phyloP scores from a whole-genome alignment of 345 rosid species.

The Salix dunnii region DNA sequence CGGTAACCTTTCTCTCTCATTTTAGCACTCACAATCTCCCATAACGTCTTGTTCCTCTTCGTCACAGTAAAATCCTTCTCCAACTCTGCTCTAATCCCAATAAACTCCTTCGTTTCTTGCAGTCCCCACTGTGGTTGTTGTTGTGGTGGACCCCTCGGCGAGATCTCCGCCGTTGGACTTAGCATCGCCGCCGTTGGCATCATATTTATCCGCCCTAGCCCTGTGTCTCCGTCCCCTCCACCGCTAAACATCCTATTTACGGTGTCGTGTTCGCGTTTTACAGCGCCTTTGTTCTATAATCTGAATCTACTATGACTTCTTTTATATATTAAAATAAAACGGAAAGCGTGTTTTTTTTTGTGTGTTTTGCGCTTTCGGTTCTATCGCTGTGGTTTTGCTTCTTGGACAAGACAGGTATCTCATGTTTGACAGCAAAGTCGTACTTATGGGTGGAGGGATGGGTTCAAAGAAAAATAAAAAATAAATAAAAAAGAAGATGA shows the following conservation, averaged over 20 bases:
- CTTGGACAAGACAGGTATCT: not conserved
- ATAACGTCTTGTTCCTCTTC: slow-evolving; percentile 48
- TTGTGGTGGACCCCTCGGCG: not conserved
- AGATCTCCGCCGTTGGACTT: slow-evolving; percentile 5
- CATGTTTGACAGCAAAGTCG: not conserved
- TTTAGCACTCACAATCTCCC: slow-evolving; percentile 45
- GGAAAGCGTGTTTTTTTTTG: not conserved
- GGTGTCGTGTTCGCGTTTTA: not conserved
- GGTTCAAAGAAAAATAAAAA: no score
- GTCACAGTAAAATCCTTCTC: slow-evolving; percentile 47
- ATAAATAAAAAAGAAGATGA: no score
- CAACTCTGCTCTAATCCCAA: slow-evolving; percentile 41
- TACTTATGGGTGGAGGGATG: no score
- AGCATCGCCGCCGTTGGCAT: slow-evolving; percentile 14
- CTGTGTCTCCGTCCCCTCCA: not conserved
- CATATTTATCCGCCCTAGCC: slow-evolving; percentile 15
- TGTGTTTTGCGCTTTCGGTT: not conserved
- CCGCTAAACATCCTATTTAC: not conserved
- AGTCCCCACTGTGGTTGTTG: slow-evolving; percentile 45
- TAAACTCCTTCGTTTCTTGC: slow-evolving; percentile 52
- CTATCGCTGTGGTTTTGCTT: not conserved
- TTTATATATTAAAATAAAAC: not conserved
- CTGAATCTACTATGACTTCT: not conserved
- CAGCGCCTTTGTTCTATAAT: not conserved
- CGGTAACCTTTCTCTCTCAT: slow-evolving; percentile 47